Evolutionary conservation across 202 grass and related monocot species (phyloP).

Genomic region (Cymbopogon flexuosus): DNA sequence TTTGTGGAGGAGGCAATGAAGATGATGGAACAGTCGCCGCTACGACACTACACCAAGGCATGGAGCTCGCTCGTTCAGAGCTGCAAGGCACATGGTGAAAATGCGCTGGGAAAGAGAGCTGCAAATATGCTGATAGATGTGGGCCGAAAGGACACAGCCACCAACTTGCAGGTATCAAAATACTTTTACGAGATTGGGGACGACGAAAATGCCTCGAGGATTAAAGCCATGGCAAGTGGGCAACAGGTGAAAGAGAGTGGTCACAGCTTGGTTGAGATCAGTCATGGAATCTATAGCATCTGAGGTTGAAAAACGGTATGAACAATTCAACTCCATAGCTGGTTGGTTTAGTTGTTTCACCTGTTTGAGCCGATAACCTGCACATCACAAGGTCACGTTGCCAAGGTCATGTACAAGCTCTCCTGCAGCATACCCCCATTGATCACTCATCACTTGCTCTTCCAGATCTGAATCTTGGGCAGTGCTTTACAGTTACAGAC

Average conservation of each 20-base stretch:
- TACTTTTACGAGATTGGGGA: slow-evolving; percentile 25
- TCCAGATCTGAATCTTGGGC: slow-evolving; percentile 21
- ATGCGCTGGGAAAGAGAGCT: slow-evolving; percentile 34
- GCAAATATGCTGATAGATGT: slow-evolving; percentile 35
- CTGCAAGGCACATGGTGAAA: slow-evolving; percentile 32
- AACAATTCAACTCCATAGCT: neutral
- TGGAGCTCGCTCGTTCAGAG: slow-evolving; percentile 32
- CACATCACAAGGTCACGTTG: neutral
- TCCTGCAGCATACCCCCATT: too few species aligned
- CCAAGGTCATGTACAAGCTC: too few species aligned
- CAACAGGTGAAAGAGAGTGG: slow-evolving; percentile 14
- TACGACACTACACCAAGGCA: slow-evolving; percentile 26
- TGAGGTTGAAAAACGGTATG: neutral
- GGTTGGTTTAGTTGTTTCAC: neutral
- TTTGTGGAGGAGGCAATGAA: slow-evolving; percentile 34
- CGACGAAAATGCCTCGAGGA: slow-evolving; percentile 12
- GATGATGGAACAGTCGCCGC: slow-evolving; percentile 23
- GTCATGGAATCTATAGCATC: slow-evolving; percentile 17
- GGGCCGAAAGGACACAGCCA: slow-evolving; percentile 23
- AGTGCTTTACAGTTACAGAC: neutral
- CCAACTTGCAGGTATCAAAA: slow-evolving; percentile 31
- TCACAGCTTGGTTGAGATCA: slow-evolving; percentile 22
- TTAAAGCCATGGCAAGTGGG: slow-evolving; percentile 29
- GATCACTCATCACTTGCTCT: neutral
- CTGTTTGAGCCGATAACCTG: neutral